Percentiles rank a stretch among this genome's conserved stretches.
phyloP scores from a whole-genome alignment of 352 stramenopile species.

The Peronospora farinosa region DNA sequence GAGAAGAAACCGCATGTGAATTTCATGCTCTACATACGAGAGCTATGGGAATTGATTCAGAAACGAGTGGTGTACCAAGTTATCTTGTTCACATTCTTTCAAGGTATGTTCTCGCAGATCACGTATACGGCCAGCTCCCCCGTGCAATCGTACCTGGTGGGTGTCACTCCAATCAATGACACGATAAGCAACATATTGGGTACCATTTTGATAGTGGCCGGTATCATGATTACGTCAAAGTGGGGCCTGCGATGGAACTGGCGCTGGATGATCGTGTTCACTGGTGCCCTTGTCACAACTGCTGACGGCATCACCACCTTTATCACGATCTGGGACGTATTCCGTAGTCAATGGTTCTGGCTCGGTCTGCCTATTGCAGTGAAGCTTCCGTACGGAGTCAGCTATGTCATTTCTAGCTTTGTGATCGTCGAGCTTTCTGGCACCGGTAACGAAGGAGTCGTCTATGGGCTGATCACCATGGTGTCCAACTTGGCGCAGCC shows the following conservation, averaged over 20 bases:
- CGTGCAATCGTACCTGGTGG: conserved; percentile 33
- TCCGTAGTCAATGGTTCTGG: conserved; percentile 36
- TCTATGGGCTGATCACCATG: conserved; percentile 35
- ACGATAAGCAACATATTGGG: conserved; percentile 29
- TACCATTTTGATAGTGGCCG: conserved; percentile 27
- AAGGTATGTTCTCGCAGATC: conserved; percentile 38
- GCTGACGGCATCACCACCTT: conserved; percentile 29
- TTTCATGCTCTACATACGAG: conserved; percentile 35
- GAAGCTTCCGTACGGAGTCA: conserved; percentile 30
- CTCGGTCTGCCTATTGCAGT: conserved; percentile 29
- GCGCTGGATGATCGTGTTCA: conserved; percentile 31
- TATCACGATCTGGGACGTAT: conserved; percentile 29
- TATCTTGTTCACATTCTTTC: conserved; percentile 29
- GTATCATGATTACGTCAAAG: conserved; percentile 32
- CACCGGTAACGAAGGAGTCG: conserved; percentile 36
- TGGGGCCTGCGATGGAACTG: conserved; percentile 32
- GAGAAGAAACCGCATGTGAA: conserved; percentile 30
- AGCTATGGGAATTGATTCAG: conserved; percentile 30
- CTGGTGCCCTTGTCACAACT: conserved; percentile 19
- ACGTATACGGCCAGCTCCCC: conserved; percentile 26
- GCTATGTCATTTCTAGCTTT: conserved; percentile 37
- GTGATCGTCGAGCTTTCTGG: conserved; percentile 35
- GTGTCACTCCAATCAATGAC: conserved; percentile 32
- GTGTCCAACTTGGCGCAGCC: conserved; percentile 29
- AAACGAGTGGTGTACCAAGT: conserved; percentile 26